Evolutionary conservation across 352 stramenopile species (phyloP).

Genomic region (Phytophthora lateralis): DNA sequence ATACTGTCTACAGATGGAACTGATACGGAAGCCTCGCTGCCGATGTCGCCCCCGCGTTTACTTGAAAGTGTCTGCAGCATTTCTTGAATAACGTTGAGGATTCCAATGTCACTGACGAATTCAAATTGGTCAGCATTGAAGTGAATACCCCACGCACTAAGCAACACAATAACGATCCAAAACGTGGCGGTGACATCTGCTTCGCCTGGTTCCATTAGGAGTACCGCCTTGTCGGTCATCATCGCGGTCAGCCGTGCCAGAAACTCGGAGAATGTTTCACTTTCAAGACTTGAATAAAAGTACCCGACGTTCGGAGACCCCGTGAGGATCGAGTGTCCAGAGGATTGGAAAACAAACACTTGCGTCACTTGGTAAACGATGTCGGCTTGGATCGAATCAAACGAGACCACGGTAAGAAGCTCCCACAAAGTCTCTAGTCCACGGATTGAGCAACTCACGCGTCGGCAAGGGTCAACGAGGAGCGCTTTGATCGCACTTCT

Average conservation of each 20-base stretch:
- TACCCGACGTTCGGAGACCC: conserved; percentile 19
- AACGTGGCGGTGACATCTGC: conserved; percentile 7
- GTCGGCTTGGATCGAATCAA: conserved; percentile 57
- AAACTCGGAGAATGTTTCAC: conserved; percentile 37
- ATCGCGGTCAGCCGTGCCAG: conserved; percentile 41
- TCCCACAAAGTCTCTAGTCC: conserved; percentile 56
- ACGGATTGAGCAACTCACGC: conserved; percentile 42
- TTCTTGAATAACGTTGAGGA: conserved; percentile 46
- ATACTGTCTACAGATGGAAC: conserved; percentile 22
- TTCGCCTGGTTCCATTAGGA: conserved; percentile 22
- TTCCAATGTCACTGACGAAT: conserved; percentile 56
- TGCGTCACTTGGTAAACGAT: conserved; percentile 59
- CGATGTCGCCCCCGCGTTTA: not conserved
- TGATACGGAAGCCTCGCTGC: not conserved
- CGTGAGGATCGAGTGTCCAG: conserved; percentile 9
- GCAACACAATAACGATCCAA: conserved; percentile 40
- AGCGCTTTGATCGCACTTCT: conserved; percentile 25
- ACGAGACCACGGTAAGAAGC: conserved; percentile 45
- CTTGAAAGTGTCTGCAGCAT: conserved; percentile 25
- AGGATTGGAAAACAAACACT: conserved; percentile 46
- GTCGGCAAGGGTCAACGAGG: conserved; percentile 57
- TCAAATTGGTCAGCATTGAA: conserved; percentile 51
- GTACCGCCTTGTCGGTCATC: conserved; percentile 37
- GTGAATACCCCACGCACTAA: conserved; percentile 49
- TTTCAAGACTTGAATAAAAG: conserved; percentile 48